phyloP scores from a whole-genome alignment of 345 rosid species.

The Pistacia integerrima region DNA sequence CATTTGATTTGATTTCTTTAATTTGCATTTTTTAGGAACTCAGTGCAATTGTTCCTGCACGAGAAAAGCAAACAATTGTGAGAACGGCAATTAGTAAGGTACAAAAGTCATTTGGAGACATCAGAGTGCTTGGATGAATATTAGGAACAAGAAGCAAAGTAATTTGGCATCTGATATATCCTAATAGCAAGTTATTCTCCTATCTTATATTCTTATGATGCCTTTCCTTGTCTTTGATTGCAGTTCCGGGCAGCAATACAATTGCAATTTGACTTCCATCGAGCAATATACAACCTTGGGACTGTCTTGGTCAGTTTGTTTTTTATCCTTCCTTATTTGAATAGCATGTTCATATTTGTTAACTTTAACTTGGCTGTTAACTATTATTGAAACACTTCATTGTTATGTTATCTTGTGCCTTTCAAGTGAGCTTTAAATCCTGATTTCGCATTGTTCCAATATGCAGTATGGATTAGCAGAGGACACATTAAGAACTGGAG shows the following conservation, averaged over 20 bases:
- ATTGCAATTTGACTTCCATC: slow-evolving; percentile 93
- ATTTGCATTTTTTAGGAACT: slow-evolving; percentile 66
- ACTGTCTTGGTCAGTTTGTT: slow-evolving; percentile 82
- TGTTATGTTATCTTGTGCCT: slow-evolving; percentile 2
- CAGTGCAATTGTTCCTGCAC: slow-evolving; percentile 93
- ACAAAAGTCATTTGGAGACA: slow-evolving; percentile 34
- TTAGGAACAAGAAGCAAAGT: slow-evolving; percentile 31
- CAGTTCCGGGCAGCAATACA: slow-evolving; percentile 97
- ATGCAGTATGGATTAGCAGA: slow-evolving; percentile 95
- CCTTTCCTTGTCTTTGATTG: slow-evolving; percentile 26
- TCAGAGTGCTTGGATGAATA: slow-evolving; percentile 28
- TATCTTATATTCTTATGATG: slow-evolving; percentile 18
- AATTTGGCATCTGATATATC: slow-evolving; percentile 28
- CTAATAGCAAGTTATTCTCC: slow-evolving; percentile 13
- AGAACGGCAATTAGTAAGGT: slow-evolving; percentile 97
- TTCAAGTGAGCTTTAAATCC: neutral
- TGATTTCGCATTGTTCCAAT: slow-evolving; percentile 13
- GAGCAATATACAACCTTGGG: slow-evolving; percentile 98
- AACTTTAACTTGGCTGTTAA: neutral
- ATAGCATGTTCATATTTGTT: neutral
- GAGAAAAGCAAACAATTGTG: slow-evolving; percentile 89
- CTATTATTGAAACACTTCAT: slow-evolving; percentile 4
- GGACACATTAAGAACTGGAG: slow-evolving; percentile 83
- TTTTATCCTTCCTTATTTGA: slow-evolving; percentile 20
- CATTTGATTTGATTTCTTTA: slow-evolving; percentile 15